phyloP scores from a whole-genome alignment of 2,329 filamentous ascomycete species.

The Fonsecaea nubica region DNA sequence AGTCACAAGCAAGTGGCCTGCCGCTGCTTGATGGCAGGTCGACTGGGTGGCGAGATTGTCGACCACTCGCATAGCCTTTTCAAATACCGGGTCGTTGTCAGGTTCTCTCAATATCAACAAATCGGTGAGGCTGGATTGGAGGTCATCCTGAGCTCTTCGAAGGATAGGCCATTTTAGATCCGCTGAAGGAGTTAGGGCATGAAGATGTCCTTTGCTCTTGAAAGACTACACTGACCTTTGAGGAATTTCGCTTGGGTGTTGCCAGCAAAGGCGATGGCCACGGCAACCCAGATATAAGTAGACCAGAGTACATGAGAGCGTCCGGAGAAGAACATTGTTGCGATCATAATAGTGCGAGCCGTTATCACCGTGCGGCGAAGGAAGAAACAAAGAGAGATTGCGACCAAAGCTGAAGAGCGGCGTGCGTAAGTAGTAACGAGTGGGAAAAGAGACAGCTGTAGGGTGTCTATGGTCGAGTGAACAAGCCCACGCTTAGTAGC shows the following conservation, averaged over 20 bases:
- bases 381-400: not conserved
- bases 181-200: conserved; percentile 24
- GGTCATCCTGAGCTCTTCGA: conserved; percentile 16
- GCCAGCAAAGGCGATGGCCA: conserved; percentile 1
- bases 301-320: not conserved
- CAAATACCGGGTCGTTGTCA: conserved; percentile 29
- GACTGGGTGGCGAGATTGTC: conserved; percentile 30
- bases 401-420: not conserved
- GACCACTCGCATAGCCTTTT: conserved; percentile 34
- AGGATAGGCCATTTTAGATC: conserved; percentile 31
- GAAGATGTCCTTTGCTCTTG: not conserved
- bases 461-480: not conserved
- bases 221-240: conserved; percentile 23
- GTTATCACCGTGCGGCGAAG: not conserved
- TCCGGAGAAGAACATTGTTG: conserved; percentile 9
- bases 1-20: conserved; percentile 31
- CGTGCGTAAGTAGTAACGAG: not conserved
- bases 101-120: conserved; percentile 28
- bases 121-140: conserved; percentile 31
- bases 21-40: conserved; percentile 35
- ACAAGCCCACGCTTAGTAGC: not conserved
- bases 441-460: not conserved
- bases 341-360: not conserved
- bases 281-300: conserved; percentile 8
- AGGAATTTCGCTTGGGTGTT: conserved; percentile 23